phyloP scores from a whole-genome alignment of 768 basidiomycete species.

The Cytidiella melzeri region DNA sequence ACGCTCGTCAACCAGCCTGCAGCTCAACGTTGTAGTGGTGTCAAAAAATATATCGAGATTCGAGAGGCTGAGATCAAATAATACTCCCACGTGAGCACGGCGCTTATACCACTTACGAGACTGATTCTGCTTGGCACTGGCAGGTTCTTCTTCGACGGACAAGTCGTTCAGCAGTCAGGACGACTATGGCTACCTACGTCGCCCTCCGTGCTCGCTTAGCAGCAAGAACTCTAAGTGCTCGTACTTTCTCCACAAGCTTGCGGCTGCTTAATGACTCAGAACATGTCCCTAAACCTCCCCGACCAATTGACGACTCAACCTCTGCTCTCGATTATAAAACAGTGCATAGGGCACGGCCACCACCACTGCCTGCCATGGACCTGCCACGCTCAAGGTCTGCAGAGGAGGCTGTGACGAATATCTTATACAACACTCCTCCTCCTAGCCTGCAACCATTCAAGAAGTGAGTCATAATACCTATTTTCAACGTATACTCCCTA shows the following conservation, averaged over 20 bases:
- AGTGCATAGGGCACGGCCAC: constrained; percentile 62
- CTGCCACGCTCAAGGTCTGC: constrained; percentile 79
- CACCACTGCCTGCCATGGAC: constrained; percentile 81
- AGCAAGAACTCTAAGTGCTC: constrained; percentile 2
- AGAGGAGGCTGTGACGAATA: constrained; percentile 96
- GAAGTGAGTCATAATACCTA: constrained; percentile 50
- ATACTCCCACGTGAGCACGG: no score
- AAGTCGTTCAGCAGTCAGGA: no score
- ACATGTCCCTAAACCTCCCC: constrained; percentile 57
- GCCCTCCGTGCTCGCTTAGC: background rate
- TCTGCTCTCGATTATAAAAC: constrained; percentile 92
- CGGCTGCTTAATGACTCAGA: constrained; percentile 12
- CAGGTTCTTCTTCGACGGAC: no score
- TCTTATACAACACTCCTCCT: constrained; percentile 93
- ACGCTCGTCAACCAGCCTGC: no score
- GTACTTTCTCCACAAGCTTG: constrained; percentile 13
- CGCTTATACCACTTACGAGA: no score
- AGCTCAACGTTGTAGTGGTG: no score
- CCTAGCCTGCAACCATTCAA: constrained; percentile 90
- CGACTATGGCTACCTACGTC: constrained; percentile 2
- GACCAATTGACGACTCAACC: constrained; percentile 86
- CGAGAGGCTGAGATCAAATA: no score
- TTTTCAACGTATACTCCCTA: background rate
- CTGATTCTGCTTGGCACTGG: no score
- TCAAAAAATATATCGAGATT: no score